A percentile compares a stretch with the other conserved stretches of the same genome.
Conservation (phyloP, 768 basidiomycete genomes). For the Suillus subluteus region DNA sequence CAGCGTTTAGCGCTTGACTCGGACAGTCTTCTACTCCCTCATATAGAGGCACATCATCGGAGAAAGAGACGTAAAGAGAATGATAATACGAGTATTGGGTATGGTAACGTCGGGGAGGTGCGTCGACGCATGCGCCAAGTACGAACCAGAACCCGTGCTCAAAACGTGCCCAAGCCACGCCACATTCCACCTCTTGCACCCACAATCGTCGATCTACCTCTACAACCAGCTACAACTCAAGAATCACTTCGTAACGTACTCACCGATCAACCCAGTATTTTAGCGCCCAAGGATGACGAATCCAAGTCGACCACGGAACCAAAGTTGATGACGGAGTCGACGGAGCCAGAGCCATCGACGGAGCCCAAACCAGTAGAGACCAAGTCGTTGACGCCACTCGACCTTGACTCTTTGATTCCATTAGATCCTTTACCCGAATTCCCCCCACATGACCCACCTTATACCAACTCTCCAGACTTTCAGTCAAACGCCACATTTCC, state of each 20-base stretch:
- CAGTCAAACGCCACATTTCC: background rate
- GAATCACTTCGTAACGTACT: conserved; percentile 1
- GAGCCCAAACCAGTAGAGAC: background rate
- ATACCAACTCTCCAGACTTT: background rate
- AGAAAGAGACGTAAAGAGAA: conserved; percentile 30
- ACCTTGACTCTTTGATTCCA: conserved; percentile 32
- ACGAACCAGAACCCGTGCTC: conserved; percentile 7
- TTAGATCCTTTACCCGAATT: conserved; percentile 25
- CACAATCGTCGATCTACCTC: background rate
- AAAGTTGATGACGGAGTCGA: background rate
- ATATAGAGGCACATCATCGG: background rate
- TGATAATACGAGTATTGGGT: conserved; percentile 4
- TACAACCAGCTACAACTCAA: background rate
- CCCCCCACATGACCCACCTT: background rate
- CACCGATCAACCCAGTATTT: conserved; percentile 13
- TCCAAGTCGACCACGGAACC: background rate
- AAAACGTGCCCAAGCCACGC: conserved; percentile 9
- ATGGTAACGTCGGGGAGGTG: conserved; percentile 11
- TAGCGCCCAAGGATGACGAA: conserved; percentile 14
- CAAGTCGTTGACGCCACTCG: conserved; percentile 15
- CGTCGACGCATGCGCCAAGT: conserved; percentile 8
- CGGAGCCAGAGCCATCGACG: background rate
- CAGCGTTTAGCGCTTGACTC: conserved; percentile 35
- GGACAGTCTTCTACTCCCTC: conserved; percentile 28
- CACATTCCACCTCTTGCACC: conserved; percentile 7